A percentile compares a stretch with the other conserved stretches of the same genome.
phyloP scores from a whole-genome alignment of 2,329 filamentous ascomycete species.

The Colletotrichum cordylinicola region DNA sequence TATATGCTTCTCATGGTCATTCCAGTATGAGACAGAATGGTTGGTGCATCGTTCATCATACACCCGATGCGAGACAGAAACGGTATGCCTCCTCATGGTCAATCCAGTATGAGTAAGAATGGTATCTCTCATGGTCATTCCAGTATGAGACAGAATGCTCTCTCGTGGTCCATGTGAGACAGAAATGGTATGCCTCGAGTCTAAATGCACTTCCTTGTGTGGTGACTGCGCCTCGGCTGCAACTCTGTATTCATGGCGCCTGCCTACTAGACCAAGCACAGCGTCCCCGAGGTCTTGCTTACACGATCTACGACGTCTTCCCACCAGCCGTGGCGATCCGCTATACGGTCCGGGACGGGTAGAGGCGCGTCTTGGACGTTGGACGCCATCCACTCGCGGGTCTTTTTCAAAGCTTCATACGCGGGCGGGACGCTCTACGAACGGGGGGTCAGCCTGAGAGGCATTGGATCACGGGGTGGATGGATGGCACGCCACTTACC shows the following conservation, averaged over 20 bases:
- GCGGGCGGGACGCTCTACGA: constrained; percentile 45
- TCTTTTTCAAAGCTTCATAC: constrained; percentile 35
- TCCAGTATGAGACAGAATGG: not conserved
- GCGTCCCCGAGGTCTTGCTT: constrained; percentile 35
- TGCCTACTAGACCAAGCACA: constrained; percentile 39
- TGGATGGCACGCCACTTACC: constrained; percentile 33
- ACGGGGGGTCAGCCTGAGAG: not conserved
- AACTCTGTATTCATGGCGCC: not conserved
- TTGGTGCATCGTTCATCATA: too few species aligned
- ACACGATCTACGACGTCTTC: constrained; percentile 41
- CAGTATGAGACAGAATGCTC: not conserved
- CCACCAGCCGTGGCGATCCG: constrained; percentile 42
- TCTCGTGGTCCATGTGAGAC: not conserved
- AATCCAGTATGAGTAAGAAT: too few species aligned
- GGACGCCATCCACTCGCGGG: constrained; percentile 39
- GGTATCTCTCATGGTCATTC: not conserved
- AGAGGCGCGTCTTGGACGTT: constrained; percentile 24
- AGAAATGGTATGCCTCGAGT: not conserved
- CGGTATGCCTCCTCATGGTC: too few species aligned
- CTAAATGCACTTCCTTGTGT: not conserved
- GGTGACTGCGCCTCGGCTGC: not conserved
- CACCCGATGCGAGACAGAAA: too few species aligned
- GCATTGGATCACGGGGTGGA: not conserved
- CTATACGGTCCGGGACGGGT: constrained; percentile 28
- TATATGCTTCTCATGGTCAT: not conserved